Percentiles rank a stretch among this genome's conserved stretches.
Conservation (phyloP, 129 eudicot species). For the Rutidosis leptorrhynchoides region DNA sequence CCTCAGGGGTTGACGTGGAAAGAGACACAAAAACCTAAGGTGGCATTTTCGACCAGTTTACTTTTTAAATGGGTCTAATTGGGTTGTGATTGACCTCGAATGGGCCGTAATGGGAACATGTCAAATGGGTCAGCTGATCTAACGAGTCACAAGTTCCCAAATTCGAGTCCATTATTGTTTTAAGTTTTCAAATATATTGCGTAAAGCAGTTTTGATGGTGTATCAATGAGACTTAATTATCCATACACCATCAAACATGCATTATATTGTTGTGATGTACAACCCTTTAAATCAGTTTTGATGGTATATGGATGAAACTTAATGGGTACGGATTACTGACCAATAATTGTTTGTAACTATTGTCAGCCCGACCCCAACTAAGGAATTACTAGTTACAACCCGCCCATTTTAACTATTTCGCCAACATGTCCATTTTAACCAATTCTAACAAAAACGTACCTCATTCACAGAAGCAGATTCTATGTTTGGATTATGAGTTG, state of each 20-base stretch:
- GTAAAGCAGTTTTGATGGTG: too few species aligned
- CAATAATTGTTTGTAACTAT: too few species aligned
- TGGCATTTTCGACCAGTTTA: background rate
- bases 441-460: constrained; percentile 23
- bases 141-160: too few species aligned
- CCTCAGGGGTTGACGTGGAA: background rate
- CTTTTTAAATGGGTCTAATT: background rate
- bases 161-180: too few species aligned
- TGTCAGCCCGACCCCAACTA: background rate
- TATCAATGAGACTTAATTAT: too few species aligned
- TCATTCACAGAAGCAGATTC: constrained; percentile 30
- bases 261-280: too few species aligned
- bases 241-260: too few species aligned
- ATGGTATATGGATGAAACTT: too few species aligned
- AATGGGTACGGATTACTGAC: too few species aligned
- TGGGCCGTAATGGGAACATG: background rate
- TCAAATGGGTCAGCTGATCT: background rate
- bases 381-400: background rate
- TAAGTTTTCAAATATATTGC: too few species aligned
- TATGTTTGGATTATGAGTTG: constrained; percentile 23
- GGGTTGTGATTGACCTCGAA: background rate
- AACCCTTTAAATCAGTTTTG: too few species aligned
- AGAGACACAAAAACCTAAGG: background rate
- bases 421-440: background rate
- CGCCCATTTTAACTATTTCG: background rate